These are phyloP conservation scores for Buxus sempervirens DNA, from an alignment of 164 flowering plant species.

Conservation along the genomic window DNA sequence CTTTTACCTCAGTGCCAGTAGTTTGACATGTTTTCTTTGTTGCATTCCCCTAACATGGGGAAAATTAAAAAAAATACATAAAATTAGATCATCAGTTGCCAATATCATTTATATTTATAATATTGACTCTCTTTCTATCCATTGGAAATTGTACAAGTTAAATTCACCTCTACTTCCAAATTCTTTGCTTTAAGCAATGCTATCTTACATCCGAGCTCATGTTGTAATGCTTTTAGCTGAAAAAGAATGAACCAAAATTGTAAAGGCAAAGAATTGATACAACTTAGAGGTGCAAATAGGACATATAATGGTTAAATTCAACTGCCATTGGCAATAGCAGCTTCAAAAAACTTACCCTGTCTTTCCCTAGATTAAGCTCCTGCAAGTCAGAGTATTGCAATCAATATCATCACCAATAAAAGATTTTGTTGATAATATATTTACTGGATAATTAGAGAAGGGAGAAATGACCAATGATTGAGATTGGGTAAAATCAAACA, in stretches of 20 bases:
- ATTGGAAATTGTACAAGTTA: background rate
- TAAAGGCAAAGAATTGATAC: background rate
- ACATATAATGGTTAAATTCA: background rate
- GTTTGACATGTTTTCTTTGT: constrained; percentile 17
- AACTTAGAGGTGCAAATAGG: background rate
- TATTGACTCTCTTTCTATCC: too few relatives aligned
- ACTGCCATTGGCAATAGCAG: background rate
- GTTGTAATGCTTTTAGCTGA: constrained; percentile 63
- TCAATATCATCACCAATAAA: background rate
- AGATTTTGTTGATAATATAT: background rate
- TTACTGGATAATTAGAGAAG: background rate
- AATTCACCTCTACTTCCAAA: constrained; percentile 41
- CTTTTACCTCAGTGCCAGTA: too few relatives aligned
- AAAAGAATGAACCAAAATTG: constrained; percentile 5
- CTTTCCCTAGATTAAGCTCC: constrained; percentile 71
- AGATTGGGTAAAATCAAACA: constrained; percentile 4
- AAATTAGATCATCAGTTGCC: background rate
- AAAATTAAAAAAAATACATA: too few relatives aligned
- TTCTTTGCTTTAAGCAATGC: constrained; percentile 54
- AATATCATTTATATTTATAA: background rate
- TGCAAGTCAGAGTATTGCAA: constrained; percentile 24
- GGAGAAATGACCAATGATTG: background rate
- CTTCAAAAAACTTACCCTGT: constrained; percentile 38
- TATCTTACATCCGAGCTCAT: constrained; percentile 60
- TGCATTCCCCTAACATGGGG: constrained; percentile 26